Percentiles rank a stretch among this genome's conserved stretches.
phyloP scores from a whole-genome alignment of 208 protist species.

The Crithidia sp. region DNA sequence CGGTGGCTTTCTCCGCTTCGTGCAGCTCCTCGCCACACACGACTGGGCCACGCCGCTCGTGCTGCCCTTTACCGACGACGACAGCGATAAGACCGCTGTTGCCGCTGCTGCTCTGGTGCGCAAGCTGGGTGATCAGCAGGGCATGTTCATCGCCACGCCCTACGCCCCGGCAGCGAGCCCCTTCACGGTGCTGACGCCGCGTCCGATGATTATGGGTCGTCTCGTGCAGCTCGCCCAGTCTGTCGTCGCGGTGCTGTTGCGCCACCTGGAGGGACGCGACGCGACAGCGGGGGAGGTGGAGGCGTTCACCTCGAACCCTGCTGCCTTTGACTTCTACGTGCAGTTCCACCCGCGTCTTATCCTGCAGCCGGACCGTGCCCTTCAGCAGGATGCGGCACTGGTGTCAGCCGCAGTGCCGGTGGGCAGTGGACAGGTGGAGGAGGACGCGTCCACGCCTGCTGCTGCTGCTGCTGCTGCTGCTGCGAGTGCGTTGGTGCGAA shows the following conservation, averaged over 20 bases:
- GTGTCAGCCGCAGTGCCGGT: too few relatives aligned
- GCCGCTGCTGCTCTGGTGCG: slow-evolving; percentile 60
- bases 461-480: slow-evolving; percentile 1
- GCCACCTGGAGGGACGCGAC: slow-evolving; percentile 41
- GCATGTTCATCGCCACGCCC: slow-evolving; percentile 83
- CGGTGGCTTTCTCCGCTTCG: slow-evolving; percentile 79
- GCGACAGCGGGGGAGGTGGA: slow-evolving; percentile 39
- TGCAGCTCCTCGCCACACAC: slow-evolving; percentile 79
- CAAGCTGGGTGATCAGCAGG: slow-evolving; percentile 64
- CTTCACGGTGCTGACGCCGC: slow-evolving; percentile 82
- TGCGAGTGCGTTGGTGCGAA: slow-evolving; percentile 29
- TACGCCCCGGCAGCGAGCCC: slow-evolving; percentile 79
- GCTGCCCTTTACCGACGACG: slow-evolving; percentile 72
- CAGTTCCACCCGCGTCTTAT: slow-evolving; percentile 74
- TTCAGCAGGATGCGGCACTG: slow-evolving; percentile 11
- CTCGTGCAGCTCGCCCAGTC: slow-evolving; percentile 79
- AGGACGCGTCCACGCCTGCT: too few relatives aligned
- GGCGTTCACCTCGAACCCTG: slow-evolving; percentile 58
- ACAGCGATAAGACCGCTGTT: slow-evolving; percentile 34
- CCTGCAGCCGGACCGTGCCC: slow-evolving; percentile 67
- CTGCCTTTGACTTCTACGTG: slow-evolving; percentile 76
- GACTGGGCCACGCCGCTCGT: slow-evolving; percentile 79
- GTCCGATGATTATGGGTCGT: slow-evolving; percentile 82
- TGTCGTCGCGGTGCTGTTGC: slow-evolving; percentile 50
- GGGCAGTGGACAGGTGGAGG: background rate